phyloP scores from a whole-genome alignment of 768 basidiomycete genomes.

The Mrakia hoshinonis region DNA sequence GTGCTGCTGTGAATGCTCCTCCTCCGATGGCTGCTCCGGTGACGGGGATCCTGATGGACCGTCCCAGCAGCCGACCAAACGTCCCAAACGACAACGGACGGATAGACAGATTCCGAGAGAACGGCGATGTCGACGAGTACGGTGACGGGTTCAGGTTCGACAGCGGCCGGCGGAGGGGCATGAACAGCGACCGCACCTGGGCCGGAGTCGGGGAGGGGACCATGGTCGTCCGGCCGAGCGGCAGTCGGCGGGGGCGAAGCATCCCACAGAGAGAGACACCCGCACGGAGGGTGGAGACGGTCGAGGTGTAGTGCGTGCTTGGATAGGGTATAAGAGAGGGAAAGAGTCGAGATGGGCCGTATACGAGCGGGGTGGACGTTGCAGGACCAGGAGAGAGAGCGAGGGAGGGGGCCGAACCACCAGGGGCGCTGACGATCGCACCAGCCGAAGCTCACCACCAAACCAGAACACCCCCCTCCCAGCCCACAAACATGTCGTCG shows the following conservation, averaged over 20 bases:
- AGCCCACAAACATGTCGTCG: background rate
- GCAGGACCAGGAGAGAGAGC: background rate
- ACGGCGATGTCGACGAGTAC: background rate
- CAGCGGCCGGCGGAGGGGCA: background rate
- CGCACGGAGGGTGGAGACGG: background rate
- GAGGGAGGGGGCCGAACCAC: background rate
- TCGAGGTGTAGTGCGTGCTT: background rate
- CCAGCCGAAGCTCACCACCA: background rate
- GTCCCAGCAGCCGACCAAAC: slow-evolving; percentile 25
- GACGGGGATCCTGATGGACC: slow-evolving; percentile 20
- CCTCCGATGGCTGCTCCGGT: slow-evolving; percentile 26
- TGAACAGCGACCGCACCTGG: slow-evolving; percentile 1
- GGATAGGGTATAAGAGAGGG: background rate
- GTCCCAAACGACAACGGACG: slow-evolving; percentile 24
- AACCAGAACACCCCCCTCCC: background rate
- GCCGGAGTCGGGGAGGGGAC: slow-evolving; percentile 1
- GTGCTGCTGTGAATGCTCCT: slow-evolving; percentile 19
- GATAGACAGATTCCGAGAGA: slow-evolving; percentile 19
- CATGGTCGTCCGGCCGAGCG: background rate
- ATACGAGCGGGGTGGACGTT: background rate
- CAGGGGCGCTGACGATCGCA: background rate
- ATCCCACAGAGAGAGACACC: background rate
- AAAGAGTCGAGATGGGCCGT: background rate
- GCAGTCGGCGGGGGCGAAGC: slow-evolving; percentile 1
- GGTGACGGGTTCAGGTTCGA: background rate